Base-by-base conservation (phyloP, 75 land plant species). In the Pinus albicaulis region DNA sequence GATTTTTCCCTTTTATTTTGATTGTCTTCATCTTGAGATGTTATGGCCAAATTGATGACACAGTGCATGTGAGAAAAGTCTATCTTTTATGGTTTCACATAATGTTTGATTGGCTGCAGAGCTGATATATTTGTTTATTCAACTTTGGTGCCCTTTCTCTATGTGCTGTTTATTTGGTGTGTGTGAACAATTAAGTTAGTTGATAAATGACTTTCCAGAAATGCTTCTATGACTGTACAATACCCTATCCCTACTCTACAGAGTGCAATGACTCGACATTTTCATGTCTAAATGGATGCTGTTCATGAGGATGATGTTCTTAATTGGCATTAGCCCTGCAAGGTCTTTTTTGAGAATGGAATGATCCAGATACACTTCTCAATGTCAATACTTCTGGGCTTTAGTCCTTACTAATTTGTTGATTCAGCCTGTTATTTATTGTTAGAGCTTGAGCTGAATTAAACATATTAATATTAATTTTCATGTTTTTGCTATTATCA, bases 341-440 rank as follows among this genome's bases (percentile, higher is more conserved):
- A 38, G 23, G 10, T 31, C 1, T 31, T 44, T n/a, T 44, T 36
- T 6, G 12, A 19, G 7, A 68, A 52, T 28, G 52, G 41, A 34
- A 68, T 68, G 71, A 68, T 68, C 71, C 22, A 22, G n/a, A 38
- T 2, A 66, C 34, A 31, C 28, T 22, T 68, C 20, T 68, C 71
- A 41, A 68, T 3, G 41, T 31, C 52, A 68, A 7, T 15, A 34
- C 36, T 41, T 68, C n/a, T 68, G 52, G 52, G 71, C 41, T 68
- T 38, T 68, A 68, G 23, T 68, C 5, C 23, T 20, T 11, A 68
- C 71, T 19, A n/a, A 38, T 68, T 15, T 17, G 71, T 3, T 17
- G 71, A 36, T 68, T 8, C 20, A 20, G 71, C 14, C 44, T 66
- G 48, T 28, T 34, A 63, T 3, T 63, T 26, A 63, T 63, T 63